Percentiles rank a stretch among this genome's conserved stretches.
These are phyloP conservation scores for Rhodotorula sp. DNA, from an alignment of 1,284 basidiomycete species.

Conservation along the genomic window DNA sequence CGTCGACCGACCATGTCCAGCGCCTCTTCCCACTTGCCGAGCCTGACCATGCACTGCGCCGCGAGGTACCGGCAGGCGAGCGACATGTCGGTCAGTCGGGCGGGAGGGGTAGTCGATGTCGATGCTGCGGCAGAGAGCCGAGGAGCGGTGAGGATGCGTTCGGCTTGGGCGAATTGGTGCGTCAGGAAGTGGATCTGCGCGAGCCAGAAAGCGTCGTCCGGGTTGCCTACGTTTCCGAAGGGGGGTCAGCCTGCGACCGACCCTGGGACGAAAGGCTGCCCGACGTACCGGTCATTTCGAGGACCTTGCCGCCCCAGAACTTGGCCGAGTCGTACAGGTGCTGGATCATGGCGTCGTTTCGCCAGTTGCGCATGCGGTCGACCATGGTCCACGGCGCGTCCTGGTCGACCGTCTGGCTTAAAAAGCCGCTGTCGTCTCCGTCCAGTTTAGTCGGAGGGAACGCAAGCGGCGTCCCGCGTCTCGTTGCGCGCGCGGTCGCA, in stretches of 20 bases:
- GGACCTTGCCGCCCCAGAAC: constrained; percentile 97
- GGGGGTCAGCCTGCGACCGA: not conserved
- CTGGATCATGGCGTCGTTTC: constrained; percentile 96
- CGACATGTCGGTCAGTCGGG: constrained; percentile 76
- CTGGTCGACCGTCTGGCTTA: constrained; percentile 55
- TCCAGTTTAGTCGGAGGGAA: not conserved
- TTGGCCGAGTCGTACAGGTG: constrained; percentile 96
- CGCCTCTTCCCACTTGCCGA: constrained; percentile 90
- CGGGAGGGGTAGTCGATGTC: constrained; percentile 15
- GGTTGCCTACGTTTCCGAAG: constrained; percentile 63
- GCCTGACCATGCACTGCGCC: constrained; percentile 87
- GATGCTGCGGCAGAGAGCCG: constrained; percentile 1
- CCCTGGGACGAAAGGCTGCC: not conserved
- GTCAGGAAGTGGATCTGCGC: constrained; percentile 96
- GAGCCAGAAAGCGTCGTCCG: constrained; percentile 98
- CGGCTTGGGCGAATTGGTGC: constrained; percentile 90
- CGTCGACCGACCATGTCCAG: constrained; percentile 77
- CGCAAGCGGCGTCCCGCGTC: not conserved
- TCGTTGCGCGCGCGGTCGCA: constrained; percentile 2
- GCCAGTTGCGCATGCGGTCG: constrained; percentile 93
- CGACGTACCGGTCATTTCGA: constrained; percentile 87
- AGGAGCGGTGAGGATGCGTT: constrained; percentile 71
- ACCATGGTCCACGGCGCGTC: constrained; percentile 68
- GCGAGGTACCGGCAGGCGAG: constrained; percentile 90
- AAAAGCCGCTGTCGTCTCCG: constrained; percentile 51